These are phyloP conservation scores for Aspergillus arachidicola DNA, from an alignment of 2,329 filamentous ascomycete species.

Conservation along the genomic window DNA sequence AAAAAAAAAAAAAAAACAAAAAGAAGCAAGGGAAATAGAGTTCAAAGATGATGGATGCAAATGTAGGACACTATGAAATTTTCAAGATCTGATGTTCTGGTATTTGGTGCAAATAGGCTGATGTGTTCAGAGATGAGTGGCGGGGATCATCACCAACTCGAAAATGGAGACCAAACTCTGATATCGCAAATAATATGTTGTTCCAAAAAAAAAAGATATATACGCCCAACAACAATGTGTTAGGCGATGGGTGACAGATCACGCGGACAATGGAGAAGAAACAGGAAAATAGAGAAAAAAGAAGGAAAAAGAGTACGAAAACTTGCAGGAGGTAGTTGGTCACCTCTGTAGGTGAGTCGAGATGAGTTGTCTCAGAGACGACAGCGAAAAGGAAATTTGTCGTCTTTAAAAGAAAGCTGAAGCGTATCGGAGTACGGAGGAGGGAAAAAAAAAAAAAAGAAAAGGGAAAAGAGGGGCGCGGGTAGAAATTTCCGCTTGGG, in stretches of 20 bases:
- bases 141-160: constrained; percentile 6
- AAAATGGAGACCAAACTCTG: constrained; percentile 8
- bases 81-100: background rate
- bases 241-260: background rate
- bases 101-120: background rate
- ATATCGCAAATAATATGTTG: constrained; percentile 8
- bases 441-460: background rate
- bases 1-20: background rate
- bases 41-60: constrained; percentile 2
- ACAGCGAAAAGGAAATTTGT: constrained; percentile 6
- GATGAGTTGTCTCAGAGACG: constrained; percentile 10
- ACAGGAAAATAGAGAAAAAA: constrained; percentile 10
- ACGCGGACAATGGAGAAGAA: background rate
- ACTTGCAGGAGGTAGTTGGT: background rate
- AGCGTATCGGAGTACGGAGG: background rate
- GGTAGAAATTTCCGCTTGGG: too few relatives aligned
- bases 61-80: constrained; percentile 7
- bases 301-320: constrained; percentile 3
- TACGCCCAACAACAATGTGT: background rate
- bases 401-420: constrained; percentile 5
- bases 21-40: background rate
- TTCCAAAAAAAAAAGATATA: constrained; percentile 1
- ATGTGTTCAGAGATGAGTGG: constrained; percentile 12
- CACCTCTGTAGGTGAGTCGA: constrained; percentile 18
- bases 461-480: too few relatives aligned